Conservation (phyloP, 176 grass and related monocot species). For the Oryza australiensis region DNA sequence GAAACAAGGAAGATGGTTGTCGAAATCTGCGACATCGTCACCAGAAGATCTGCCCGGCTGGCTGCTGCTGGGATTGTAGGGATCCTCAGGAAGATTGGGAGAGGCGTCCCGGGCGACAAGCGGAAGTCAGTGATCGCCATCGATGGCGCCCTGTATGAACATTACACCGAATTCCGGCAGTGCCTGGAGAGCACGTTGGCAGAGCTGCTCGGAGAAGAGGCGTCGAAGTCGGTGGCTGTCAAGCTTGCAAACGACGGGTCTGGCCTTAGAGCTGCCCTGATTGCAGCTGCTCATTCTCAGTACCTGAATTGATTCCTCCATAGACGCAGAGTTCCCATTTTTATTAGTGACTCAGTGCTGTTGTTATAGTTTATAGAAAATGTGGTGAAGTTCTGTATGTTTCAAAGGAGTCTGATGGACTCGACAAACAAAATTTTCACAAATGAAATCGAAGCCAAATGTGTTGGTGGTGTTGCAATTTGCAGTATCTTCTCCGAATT, state of each 20-base stretch:
- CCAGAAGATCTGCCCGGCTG: constrained; percentile 64
- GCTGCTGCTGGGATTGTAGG: constrained; percentile 82
- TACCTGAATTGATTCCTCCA: not conserved
- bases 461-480: not conserved
- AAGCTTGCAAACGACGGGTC: constrained; percentile 76
- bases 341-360: not conserved
- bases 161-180: constrained; percentile 59
- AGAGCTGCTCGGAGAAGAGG: constrained; percentile 72
- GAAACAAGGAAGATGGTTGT: constrained; percentile 68
- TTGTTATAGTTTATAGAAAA: not conserved
- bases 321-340: not conserved
- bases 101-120: constrained; percentile 34
- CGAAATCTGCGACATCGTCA: constrained; percentile 69
- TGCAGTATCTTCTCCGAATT: not conserved
- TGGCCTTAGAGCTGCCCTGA: constrained; percentile 75
- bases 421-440: not conserved
- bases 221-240: constrained; percentile 39
- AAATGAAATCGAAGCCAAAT: not conserved
- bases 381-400: not conserved
- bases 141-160: constrained; percentile 70
- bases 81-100: constrained; percentile 74
- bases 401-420: not conserved
- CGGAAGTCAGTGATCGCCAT: constrained; percentile 63
- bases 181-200: constrained; percentile 68
- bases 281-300: constrained; percentile 75